phyloP scores from a whole-genome alignment of 768 basidiomycete genomes.

The Leccinum incarnatum region DNA sequence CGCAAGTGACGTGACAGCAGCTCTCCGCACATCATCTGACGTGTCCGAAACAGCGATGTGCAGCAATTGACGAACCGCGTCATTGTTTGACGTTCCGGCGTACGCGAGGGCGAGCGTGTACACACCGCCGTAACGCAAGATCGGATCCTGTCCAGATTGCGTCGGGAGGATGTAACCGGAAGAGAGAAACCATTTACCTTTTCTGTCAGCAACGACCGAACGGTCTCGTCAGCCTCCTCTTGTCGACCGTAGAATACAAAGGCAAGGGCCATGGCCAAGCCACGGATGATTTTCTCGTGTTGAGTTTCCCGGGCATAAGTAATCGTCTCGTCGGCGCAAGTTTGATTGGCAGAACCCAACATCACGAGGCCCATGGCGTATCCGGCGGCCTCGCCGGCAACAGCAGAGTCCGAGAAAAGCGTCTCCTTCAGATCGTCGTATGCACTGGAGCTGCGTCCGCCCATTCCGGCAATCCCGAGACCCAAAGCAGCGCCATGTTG shows the following conservation, averaged over 20 bases:
- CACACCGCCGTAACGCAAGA: constrained; percentile 95
- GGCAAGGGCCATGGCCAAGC: constrained; percentile 87
- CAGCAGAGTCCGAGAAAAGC: constrained; percentile 91
- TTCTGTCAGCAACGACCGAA: constrained; percentile 75
- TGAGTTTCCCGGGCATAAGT: constrained; percentile 96
- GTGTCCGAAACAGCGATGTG: constrained; percentile 99
- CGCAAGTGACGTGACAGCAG: constrained; percentile 93
- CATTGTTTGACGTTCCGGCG: constrained; percentile 93
- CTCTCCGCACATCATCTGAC: constrained; percentile 94
- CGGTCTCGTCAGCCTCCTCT: constrained; percentile 86
- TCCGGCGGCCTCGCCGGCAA: constrained; percentile 93
- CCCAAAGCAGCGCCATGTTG: constrained; percentile 98
- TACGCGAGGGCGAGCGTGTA: constrained; percentile 96
- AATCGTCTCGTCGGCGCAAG: constrained; percentile 89
- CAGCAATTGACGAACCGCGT: constrained; percentile 84
- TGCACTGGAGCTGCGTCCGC: constrained; percentile 80
- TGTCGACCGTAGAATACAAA: constrained; percentile 92
- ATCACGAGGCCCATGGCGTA: constrained; percentile 98
- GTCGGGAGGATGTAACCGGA: neutral
- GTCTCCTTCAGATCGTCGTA: constrained; percentile 90
- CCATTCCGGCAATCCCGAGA: constrained; percentile 94
- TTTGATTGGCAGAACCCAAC: constrained; percentile 86
- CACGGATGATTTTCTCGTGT: constrained; percentile 98
- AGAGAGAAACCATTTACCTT: constrained; percentile 54
- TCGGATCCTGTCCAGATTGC: constrained; percentile 69